These are phyloP conservation scores for Ophiobolus disseminans DNA, from an alignment of 2,329 filamentous ascomycete genomes.

Conservation along the genomic window DNA sequence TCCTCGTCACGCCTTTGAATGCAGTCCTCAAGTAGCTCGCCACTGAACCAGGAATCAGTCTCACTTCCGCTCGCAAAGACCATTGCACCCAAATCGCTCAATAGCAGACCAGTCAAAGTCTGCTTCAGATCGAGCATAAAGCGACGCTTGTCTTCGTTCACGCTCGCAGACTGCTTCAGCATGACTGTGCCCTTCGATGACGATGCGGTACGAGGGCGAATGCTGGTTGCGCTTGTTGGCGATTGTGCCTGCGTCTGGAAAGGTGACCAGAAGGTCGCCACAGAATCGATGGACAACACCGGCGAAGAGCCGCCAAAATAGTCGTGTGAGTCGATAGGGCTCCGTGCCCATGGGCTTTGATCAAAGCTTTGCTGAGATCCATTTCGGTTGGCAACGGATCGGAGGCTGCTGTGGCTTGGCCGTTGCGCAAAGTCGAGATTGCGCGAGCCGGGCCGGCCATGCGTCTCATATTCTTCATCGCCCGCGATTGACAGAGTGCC, in stretches of 20 bases:
- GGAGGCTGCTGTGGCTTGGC: constrained; percentile 64
- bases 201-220: constrained; percentile 68
- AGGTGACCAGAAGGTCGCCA: constrained; percentile 87
- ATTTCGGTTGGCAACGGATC: constrained; percentile 67
- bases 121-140: constrained; percentile 81
- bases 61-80: constrained; percentile 91
- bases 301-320: constrained; percentile 74
- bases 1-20: constrained; percentile 51
- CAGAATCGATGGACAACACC: constrained; percentile 74
- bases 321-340: constrained; percentile 73
- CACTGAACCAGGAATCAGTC: constrained; percentile 84
- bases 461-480: constrained; percentile 55
- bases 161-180: constrained; percentile 62
- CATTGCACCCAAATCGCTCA: constrained; percentile 87
- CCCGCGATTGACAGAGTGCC: constrained; percentile 58
- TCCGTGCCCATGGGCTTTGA: constrained; percentile 68
- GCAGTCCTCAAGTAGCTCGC: constrained; percentile 61
- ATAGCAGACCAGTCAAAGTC: constrained; percentile 79
- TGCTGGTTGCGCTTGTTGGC: constrained; percentile 68
- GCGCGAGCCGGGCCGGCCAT: constrained; percentile 46
- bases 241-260: constrained; percentile 73
- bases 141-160: constrained; percentile 73
- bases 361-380: constrained; percentile 74
- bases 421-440: constrained; percentile 57
- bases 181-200: constrained; percentile 73